These are phyloP conservation scores for Candida schatavii DNA, from an alignment of 805 yeast species.

Conservation along the genomic window DNA sequence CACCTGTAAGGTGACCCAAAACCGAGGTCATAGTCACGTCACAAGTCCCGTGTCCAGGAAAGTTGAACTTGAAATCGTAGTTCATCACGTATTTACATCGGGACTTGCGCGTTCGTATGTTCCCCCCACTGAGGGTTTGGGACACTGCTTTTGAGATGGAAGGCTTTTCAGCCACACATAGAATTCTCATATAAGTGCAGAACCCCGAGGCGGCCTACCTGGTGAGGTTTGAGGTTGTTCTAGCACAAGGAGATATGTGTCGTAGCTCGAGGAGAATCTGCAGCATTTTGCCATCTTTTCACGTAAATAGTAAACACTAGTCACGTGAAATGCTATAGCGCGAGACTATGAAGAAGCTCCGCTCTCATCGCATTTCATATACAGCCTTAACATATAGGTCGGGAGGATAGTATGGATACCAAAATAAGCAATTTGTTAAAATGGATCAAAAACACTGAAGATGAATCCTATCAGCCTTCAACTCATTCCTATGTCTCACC, in stretches of 20 bases:
- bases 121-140: slow-evolving; percentile 71
- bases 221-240: no score
- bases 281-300: no score
- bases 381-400: no score
- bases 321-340: no score
- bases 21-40: slow-evolving; percentile 91
- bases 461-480: slow-evolving; percentile 18
- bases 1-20: slow-evolving; percentile 72
- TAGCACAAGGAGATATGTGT: no score
- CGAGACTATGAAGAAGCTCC: no score
- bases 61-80: slow-evolving; percentile 70
- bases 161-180: slow-evolving; percentile 97
- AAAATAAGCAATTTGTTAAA: slow-evolving; percentile 18
- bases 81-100: slow-evolving; percentile 66
- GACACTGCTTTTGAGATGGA: slow-evolving; percentile 89
- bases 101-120: slow-evolving; percentile 45
- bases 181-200: slow-evolving; percentile 64
- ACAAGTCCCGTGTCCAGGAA: slow-evolving; percentile 61
- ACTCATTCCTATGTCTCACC: slow-evolving; percentile 32
- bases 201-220: no score
- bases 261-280: no score
- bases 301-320: no score
- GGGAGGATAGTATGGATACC: background rate
- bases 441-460: slow-evolving; percentile 28
- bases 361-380: no score